Conservation (phyloP, 106 monocot genomes). For the Amphibolis antarctica region DNA sequence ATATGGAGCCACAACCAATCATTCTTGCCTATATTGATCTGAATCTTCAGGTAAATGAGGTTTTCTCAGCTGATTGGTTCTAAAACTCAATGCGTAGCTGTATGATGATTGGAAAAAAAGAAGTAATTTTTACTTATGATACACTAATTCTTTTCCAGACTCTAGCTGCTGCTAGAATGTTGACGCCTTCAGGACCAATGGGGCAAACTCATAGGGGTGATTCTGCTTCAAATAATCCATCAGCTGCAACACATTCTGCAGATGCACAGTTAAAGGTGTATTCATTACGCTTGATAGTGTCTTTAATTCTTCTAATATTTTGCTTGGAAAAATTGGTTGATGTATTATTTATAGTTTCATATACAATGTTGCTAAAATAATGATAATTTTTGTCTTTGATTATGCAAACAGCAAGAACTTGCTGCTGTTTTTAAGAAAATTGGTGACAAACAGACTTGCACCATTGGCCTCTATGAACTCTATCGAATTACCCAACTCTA, state of each 20-base stretch:
- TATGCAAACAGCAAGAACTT: slow-evolving; percentile 78
- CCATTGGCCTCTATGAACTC: slow-evolving; percentile 89
- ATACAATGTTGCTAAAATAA: neutral
- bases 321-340: neutral
- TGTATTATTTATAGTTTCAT: neutral
- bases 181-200: slow-evolving; percentile 82
- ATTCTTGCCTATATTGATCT: slow-evolving; percentile 98
- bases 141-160: slow-evolving; percentile 29
- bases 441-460: slow-evolving; percentile 95
- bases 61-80: neutral
- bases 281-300: no score
- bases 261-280: slow-evolving; percentile 94
- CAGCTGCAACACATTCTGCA: slow-evolving; percentile 58
- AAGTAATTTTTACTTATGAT: neutral
- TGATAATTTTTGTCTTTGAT: neutral
- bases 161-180: slow-evolving; percentile 93
- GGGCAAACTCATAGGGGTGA: slow-evolving; percentile 94
- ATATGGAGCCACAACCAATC: slow-evolving; percentile 90
- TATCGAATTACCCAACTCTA: slow-evolving; percentile 90
- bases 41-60: slow-evolving; percentile 74
- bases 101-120: neutral
- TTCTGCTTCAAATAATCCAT: slow-evolving; percentile 66
- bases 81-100: neutral
- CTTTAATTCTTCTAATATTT: neutral
- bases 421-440: slow-evolving; percentile 99